phyloP scores from a whole-genome alignment of 2,329 filamentous ascomycete species.

The Cadophora luteo-olivacea region DNA sequence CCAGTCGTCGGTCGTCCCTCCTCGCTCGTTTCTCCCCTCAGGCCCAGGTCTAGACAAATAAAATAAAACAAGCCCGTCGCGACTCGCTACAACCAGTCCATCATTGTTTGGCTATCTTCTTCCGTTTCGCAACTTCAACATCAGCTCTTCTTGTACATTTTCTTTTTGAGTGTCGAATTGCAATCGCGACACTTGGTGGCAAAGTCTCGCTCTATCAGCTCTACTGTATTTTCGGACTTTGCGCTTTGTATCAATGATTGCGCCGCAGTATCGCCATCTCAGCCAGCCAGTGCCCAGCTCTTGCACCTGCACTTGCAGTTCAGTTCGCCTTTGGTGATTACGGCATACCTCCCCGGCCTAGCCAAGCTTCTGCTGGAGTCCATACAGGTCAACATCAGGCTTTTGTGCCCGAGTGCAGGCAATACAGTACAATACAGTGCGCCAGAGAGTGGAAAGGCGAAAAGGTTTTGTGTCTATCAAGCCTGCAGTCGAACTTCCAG shows the following conservation, averaged over 20 bases:
- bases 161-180: not conserved
- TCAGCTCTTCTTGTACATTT: constrained; percentile 3
- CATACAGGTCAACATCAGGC: not conserved
- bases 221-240: not conserved
- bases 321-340: constrained; percentile 12
- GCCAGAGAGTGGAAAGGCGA: not conserved
- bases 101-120: not conserved
- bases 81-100: not conserved
- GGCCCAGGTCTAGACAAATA: not conserved
- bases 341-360: not conserved
- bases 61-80: not conserved
- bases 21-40: too few species aligned
- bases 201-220: not conserved
- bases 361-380: not conserved
- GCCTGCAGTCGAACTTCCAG: not conserved
- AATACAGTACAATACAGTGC: not conserved
- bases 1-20: too few species aligned
- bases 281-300: not conserved
- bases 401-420: not conserved
- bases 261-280: not conserved
- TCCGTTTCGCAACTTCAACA: not conserved
- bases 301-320: not conserved
- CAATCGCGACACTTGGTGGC: not conserved
- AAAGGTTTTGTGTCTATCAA: not conserved
- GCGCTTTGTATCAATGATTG: not conserved